Base-by-base conservation (phyloP, 768 basidiomycete species). In the Mycena filopes region DNA sequence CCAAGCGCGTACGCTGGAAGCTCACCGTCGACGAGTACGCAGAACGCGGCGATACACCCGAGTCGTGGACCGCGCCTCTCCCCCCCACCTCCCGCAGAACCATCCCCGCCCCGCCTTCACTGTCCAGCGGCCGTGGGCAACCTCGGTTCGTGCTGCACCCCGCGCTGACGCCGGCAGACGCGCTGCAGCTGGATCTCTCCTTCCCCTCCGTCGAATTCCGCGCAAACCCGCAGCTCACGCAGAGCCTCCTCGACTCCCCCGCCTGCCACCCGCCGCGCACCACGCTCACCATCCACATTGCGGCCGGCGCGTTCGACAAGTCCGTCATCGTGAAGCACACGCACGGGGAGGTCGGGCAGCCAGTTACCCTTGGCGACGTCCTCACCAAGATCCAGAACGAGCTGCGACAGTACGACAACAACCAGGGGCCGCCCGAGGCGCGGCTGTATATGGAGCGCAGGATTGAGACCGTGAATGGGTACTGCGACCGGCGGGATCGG, bases 131-230 rank as follows among this genome's bases (percentile, higher is more conserved):
- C 11, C 0, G 8, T 5, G 28, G 40, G 12, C 11, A n/a, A 20
- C 3, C 11, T 4, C 8, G 28, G 23, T 29, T 61, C 23, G n/a
- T 33, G 28, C 6, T 61, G 11, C 49, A 61, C 20, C 60, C 49
- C n/a, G 38, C 50, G 3, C 42, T 61, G 3, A 40, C 51, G 3
- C 25, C 53, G 3, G 26, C 21, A 16, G 12, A 50, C 25, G 40
- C 62, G 3, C 55, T 63, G 33, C 54, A 40, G 21, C 62, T 63
- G 13, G 54, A 63, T 38, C 28, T 63, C 38, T 63, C 62, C 0
- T 63, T 63, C 54, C 62, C 62, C 2, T 63, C 62, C 47, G 62
- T 43, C 12, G 54, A 54, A 10, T 63, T 63, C 62, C 38, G 55
- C 0, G 21, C 21, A 20, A 56, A 63, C 38, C 54, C 62, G 2